Evolutionary conservation across 768 basidiomycete genomes (phyloP), one percentile per base, ranked within the genome.

Genomic region (Naganishia vishniacii): DNA sequence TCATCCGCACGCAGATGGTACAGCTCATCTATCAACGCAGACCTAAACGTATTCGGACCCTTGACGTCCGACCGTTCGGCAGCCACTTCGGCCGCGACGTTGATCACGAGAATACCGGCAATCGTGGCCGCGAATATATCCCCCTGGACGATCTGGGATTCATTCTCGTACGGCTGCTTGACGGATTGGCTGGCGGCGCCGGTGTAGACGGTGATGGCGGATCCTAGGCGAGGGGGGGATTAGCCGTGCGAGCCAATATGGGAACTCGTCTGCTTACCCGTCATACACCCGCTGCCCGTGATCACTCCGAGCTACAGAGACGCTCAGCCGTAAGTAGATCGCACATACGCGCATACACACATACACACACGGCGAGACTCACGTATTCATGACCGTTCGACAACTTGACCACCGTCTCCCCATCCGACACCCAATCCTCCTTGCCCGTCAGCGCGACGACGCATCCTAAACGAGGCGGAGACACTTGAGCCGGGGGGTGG

Each of bases 261-360:
- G 37, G 32, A 6, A 25, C 62, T 32, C 11, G 65, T 34, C 3
- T 31, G n/a, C 42, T 25, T 70, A 28, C 77, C 77, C 0, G 76
- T 76, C 75, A 93, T 84, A 71, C 92, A 97, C 4, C 92, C 92
- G 26, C 88, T 88, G 0, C 92, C 93, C 0, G 93, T 95, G 62
- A 97, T 91, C 60, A 82, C 80, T 0, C 85, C 86, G 8, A 95
- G 83, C 26, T 87, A 78, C n/a, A 40, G 3, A 13, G 18, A 29
- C 34, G 40, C 37, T 13, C 11, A 23, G 32, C 31, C 7, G 29
- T 18, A 32, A 26, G 8, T 7, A 28, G 20, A n/a, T n/a, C n/a
- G n/a, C n/a, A n/a, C n/a, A n/a, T n/a, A n/a, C n/a, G n/a, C n/a
- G n/a, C n/a, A n/a, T n/a, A n/a, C n/a, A n/a, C n/a, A n/a, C n/a